phyloP scores from a whole-genome alignment of 228 moss, liverwort and hornwort genomes.

The Sphagnum magellanicum region DNA sequence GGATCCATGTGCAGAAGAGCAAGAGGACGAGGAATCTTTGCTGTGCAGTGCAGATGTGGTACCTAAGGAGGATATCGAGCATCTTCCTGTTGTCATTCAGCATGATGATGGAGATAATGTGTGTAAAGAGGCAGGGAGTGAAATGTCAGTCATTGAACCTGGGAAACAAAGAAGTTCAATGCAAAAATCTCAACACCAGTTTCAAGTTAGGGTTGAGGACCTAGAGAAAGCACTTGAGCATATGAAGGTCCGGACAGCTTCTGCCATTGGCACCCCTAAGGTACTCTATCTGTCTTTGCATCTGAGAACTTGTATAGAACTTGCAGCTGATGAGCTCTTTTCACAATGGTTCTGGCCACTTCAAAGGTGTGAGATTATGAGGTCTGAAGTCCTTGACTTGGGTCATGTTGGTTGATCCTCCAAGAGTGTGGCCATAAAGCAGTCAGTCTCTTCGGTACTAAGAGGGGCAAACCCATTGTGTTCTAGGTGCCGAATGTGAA shows the following conservation, averaged over 20 bases:
- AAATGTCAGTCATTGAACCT: background rate
- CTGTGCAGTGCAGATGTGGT: background rate
- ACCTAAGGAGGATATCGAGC: background rate
- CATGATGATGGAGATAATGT: background rate
- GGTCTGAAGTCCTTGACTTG: too few species aligned
- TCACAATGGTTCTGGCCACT: too few species aligned
- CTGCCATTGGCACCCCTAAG: constrained; percentile 96
- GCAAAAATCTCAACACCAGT: background rate
- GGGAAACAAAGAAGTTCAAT: background rate
- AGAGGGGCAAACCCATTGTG: too few species aligned
- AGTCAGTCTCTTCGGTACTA: too few species aligned
- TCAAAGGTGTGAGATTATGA: too few species aligned
- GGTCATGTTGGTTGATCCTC: too few species aligned
- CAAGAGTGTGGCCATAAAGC: too few species aligned
- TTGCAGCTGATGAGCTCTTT: too few species aligned
- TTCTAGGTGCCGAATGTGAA: constrained; percentile 95
- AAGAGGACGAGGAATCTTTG: constrained; percentile 9
- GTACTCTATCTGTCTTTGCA: constrained; percentile 12
- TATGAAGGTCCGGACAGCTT: constrained; percentile 84
- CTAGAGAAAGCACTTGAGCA: constrained; percentile 68
- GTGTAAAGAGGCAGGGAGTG: background rate
- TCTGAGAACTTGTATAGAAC: too few species aligned
- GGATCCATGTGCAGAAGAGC: constrained; percentile 5
- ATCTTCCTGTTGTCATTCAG: background rate
- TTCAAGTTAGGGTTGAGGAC: constrained; percentile 45